phyloP scores from a whole-genome alignment of 768 basidiomycete genomes.

The Candolleomyces aberdarensis region DNA sequence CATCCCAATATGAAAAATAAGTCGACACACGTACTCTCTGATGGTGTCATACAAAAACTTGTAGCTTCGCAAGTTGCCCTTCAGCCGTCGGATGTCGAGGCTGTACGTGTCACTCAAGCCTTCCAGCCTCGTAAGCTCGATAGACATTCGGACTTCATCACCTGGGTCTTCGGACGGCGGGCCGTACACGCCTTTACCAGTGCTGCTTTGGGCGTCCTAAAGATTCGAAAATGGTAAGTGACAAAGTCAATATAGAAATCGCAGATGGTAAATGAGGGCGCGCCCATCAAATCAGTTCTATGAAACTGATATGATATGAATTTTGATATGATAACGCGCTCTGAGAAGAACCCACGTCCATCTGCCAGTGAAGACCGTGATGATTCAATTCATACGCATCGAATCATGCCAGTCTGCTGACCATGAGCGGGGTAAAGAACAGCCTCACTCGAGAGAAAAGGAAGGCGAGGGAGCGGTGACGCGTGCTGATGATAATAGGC shows the following conservation, averaged over 20 bases:
- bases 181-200: conserved; percentile 49
- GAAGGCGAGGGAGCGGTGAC: not conserved
- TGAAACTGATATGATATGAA: not conserved
- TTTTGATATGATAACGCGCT: not conserved
- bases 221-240: not conserved
- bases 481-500: not conserved
- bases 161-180: conserved; percentile 66
- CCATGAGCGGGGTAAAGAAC: not conserved
- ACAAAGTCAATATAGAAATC: not conserved
- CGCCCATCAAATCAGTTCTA: not conserved
- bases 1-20: not conserved
- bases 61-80: conserved; percentile 83
- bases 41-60: conserved; percentile 75
- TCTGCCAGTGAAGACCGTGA: not conserved
- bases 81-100: conserved; percentile 84
- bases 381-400: not conserved
- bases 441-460: not conserved
- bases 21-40: conserved; percentile 21
- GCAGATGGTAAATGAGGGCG: not conserved
- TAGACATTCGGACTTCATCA: conserved; percentile 90
- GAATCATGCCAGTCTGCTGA: not conserved
- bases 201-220: not conserved
- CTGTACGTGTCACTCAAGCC: conserved; percentile 82
- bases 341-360: not conserved
- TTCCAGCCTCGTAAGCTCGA: conserved; percentile 85